These are phyloP conservation scores for Aspergillus sp. DNA, from an alignment of 2,329 filamentous ascomycete genomes.

Conservation along the genomic window DNA sequence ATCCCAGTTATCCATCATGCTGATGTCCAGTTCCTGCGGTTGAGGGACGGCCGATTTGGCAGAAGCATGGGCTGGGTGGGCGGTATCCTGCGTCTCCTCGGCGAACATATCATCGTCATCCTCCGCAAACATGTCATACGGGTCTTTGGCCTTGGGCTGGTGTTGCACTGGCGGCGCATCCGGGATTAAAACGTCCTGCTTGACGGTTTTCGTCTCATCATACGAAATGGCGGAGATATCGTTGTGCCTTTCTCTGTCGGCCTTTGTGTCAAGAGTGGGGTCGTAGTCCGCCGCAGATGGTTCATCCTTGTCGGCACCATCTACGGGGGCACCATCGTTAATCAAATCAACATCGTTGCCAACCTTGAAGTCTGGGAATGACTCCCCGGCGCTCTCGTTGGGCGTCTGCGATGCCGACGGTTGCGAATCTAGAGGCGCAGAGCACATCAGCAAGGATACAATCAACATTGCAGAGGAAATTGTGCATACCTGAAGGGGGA, in stretches of 20 bases:
- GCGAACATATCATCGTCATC: slow-evolving; percentile 85
- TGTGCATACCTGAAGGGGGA: slow-evolving; percentile 38
- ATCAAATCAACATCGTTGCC: slow-evolving; percentile 66
- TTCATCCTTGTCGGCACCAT: slow-evolving; percentile 61
- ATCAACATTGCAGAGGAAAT: background rate
- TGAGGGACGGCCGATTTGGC: slow-evolving; percentile 51
- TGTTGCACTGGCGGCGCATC: slow-evolving; percentile 37
- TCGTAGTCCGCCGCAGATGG: slow-evolving; percentile 94
- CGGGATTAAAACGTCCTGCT: slow-evolving; percentile 52
- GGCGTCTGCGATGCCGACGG: slow-evolving; percentile 49
- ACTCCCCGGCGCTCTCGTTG: slow-evolving; percentile 50
- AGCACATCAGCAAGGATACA: slow-evolving; percentile 3
- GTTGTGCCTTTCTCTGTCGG: slow-evolving; percentile 70
- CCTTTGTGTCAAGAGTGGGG: slow-evolving; percentile 82
- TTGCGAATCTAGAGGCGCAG: slow-evolving; percentile 25
- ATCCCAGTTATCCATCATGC: slow-evolving; percentile 87
- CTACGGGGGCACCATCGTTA: slow-evolving; percentile 48
- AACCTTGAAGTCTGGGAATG: slow-evolving; percentile 62
- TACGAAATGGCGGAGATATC: slow-evolving; percentile 56
- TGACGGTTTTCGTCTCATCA: slow-evolving; percentile 56
- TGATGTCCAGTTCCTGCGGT: slow-evolving; percentile 63
- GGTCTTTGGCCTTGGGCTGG: slow-evolving; percentile 48
- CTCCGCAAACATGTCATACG: slow-evolving; percentile 64
- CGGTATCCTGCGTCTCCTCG: slow-evolving; percentile 60
- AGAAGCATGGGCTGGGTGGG: slow-evolving; percentile 48